These are phyloP conservation scores for Salvia hispanica DNA, from an alignment of 257 asterid species.

Conservation along the genomic window DNA sequence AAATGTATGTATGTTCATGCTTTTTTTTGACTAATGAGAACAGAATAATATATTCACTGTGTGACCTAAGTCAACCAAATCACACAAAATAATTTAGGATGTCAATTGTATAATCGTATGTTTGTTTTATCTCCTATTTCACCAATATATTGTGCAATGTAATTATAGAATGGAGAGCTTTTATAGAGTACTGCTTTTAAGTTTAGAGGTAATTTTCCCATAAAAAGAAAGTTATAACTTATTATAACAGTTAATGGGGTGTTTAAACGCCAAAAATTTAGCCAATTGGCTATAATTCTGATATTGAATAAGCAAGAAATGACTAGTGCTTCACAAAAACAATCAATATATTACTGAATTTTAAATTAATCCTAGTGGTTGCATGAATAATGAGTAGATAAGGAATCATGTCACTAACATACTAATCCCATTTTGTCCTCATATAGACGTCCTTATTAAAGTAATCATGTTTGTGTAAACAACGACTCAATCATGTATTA, in stretches of 20 bases:
- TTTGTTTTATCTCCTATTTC: too few species aligned
- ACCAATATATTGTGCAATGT: too few species aligned
- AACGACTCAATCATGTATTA: neutral
- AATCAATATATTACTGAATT: slow-evolving; percentile 12
- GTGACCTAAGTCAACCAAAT: neutral
- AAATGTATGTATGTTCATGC: neutral
- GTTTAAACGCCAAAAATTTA: neutral
- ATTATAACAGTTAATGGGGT: neutral
- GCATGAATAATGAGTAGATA: slow-evolving; percentile 26
- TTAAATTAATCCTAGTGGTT: slow-evolving; percentile 29
- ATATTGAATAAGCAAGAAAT: slow-evolving; percentile 18
- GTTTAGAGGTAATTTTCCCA: neutral
- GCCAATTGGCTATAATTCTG: neutral
- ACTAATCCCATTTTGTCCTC: slow-evolving; percentile 17
- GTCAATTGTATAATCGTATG: too few species aligned
- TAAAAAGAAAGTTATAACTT: neutral
- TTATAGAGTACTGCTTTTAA: too few species aligned
- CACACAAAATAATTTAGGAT: neutral
- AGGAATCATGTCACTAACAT: slow-evolving; percentile 25
- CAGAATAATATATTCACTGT: neutral
- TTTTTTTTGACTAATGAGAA: neutral
- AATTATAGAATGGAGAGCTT: too few species aligned
- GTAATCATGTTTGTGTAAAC: neutral
- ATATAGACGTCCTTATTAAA: neutral
- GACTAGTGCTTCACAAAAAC: slow-evolving; percentile 1